phyloP scores from a whole-genome alignment of 1,284 basidiomycete genomes.

The Erythrobasidium hasegawianum region DNA sequence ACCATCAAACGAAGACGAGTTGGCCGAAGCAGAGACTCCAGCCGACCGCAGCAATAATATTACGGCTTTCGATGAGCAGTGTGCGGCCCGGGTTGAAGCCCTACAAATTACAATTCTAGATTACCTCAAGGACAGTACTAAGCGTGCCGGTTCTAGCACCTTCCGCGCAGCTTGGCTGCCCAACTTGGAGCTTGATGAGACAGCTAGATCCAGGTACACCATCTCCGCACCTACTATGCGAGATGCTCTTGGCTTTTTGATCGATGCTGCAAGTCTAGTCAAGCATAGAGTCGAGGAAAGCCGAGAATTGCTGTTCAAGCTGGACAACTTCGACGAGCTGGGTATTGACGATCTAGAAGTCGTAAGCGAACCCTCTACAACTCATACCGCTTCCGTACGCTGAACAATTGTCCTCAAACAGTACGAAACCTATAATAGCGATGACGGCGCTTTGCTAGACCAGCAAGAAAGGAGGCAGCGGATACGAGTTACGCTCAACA shows the following conservation, averaged over 20 bases:
- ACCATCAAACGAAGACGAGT: slow-evolving; percentile 68
- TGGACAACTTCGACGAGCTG: slow-evolving; percentile 66
- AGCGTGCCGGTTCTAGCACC: slow-evolving; percentile 37
- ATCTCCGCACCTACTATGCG: slow-evolving; percentile 72
- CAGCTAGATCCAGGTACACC: slow-evolving; percentile 41
- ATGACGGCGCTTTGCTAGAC: slow-evolving; percentile 14
- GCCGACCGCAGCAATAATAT: slow-evolving; percentile 55
- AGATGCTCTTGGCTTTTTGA: slow-evolving; percentile 66
- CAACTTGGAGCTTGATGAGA: slow-evolving; percentile 32
- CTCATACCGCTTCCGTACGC: background rate
- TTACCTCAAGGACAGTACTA: slow-evolving; percentile 40
- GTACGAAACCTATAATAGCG: too few relatives aligned
- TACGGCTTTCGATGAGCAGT: slow-evolving; percentile 39
- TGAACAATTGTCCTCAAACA: too few relatives aligned
- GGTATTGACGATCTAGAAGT: slow-evolving; percentile 68
- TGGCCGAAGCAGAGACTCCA: slow-evolving; percentile 56
- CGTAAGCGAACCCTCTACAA: slow-evolving; percentile 50
- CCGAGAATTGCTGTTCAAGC: slow-evolving; percentile 63
- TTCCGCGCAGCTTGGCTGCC: slow-evolving; percentile 42
- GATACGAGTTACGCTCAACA: background rate
- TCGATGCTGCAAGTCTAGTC: slow-evolving; percentile 61
- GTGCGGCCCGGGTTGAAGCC: slow-evolving; percentile 37
- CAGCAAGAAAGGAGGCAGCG: slow-evolving; percentile 25
- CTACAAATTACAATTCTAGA: slow-evolving; percentile 40
- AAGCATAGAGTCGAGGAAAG: slow-evolving; percentile 63